Base-by-base conservation (phyloP, 768 basidiomycete species). In the Gloeostereum incarnatum region DNA sequence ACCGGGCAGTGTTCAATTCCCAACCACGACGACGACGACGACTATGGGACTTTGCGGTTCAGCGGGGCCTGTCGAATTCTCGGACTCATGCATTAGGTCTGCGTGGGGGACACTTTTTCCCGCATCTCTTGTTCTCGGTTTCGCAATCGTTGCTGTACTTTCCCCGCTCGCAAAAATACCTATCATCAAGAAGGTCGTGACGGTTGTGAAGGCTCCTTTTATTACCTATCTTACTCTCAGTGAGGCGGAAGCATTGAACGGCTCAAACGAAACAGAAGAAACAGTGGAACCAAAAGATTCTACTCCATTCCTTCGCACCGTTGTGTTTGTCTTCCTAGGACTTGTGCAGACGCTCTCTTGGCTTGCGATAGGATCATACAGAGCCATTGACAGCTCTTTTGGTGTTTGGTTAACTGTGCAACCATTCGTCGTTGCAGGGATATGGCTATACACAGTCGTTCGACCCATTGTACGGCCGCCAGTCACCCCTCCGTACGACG, bases 391-490 rank as follows among this genome's bases (percentile, higher is more conserved):
- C 26, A 54, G 66, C 16, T 40, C 50, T 0, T 38, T 49, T 16
- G 46, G 47, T 20, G 39, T 49, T 1, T 68, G 67, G 61, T 45
- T 39, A 10, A 63, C 57, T 13, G 41, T 66, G 2, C 60, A 60
- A 5, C 59, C 67, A 0, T 58, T 81, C 34, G 50, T 81, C 21
- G 48, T 73, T 18, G 73, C 75, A 0, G 44, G 59, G 0, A 60
- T 74, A 3, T 89, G 87, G 87, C 53, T 82, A 26, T 87, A 84
- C 47, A 74, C 79, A 1, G 54, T 73, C 14, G 47, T 67, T 16
- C 73, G 75, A 32, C 74, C 80, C 1, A 58, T 80, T 10, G 49
- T 67, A 20, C 60, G 61, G 26, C 75, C 78, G 0, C 60, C 63
- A 4, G 56, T 71, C 1, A 88, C 81, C 0, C 66, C 71, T 2